These are phyloP conservation scores for Penicillium malachiteum DNA, from an alignment of 495 filamentous ascomycete genomes.

Conservation along the genomic window DNA sequence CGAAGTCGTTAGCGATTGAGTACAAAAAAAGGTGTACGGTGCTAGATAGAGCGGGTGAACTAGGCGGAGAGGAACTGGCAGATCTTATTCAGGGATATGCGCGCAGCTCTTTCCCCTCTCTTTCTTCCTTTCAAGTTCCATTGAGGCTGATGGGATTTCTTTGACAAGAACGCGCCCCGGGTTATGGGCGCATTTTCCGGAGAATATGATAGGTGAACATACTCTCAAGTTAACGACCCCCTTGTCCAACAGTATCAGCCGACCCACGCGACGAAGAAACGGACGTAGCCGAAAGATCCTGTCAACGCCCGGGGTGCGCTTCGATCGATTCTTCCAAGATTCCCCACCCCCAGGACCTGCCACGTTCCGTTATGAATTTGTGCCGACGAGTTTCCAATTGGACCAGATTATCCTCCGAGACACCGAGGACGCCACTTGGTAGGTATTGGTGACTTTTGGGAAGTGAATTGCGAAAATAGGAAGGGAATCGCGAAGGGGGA, in stretches of 20 bases:
- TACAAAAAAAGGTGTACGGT: neutral
- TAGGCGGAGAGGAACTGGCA: neutral
- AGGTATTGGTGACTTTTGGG: neutral
- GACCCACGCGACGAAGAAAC: slow-evolving; percentile 11
- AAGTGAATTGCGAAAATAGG: neutral
- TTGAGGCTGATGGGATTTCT: neutral
- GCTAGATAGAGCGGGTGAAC: neutral
- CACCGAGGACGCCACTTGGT: slow-evolving; percentile 14
- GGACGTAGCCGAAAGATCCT: slow-evolving; percentile 4
- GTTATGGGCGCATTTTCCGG: neutral
- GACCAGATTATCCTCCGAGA: slow-evolving; percentile 29
- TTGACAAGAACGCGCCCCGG: neutral
- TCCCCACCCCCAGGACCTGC: slow-evolving; percentile 24
- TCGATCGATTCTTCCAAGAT: slow-evolving; percentile 13
- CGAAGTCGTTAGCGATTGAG: slow-evolving; percentile 1
- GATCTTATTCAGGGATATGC: slow-evolving; percentile 36
- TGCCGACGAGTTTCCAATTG: slow-evolving; percentile 25
- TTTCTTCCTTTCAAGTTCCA: neutral
- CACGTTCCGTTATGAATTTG: slow-evolving; percentile 27
- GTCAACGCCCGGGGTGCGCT: slow-evolving; percentile 13
- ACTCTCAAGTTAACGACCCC: slow-evolving; percentile 7
- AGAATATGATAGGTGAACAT: neutral
- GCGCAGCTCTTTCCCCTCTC: slow-evolving; percentile 10
- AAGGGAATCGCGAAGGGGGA: neutral
- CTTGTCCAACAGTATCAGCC: slow-evolving; percentile 6